Evolutionary conservation across 2,329 filamentous ascomycete species (phyloP), one percentile per base, ranked within the genome.

Genomic region (Camillea tinctor): DNA sequence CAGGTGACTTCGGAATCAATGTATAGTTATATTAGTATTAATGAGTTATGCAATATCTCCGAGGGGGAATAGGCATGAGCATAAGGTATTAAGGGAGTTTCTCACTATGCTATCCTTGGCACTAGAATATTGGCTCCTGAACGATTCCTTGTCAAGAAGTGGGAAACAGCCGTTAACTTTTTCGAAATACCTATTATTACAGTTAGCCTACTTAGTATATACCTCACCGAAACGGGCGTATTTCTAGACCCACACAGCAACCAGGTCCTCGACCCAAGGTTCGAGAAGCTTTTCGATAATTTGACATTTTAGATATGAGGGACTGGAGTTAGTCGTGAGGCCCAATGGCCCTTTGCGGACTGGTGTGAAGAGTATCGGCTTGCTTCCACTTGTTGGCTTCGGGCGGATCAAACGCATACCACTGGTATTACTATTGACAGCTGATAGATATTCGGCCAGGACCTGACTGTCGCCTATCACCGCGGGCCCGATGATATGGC

Each of bases 91-190:
- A 44, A 4, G 17, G 36, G 3, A n/a, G n/a, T 3, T 17, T 44
- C 36, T 44, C 5, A 44, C 36, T 55, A 84, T 79, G 9, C 79
- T 75, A 9, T 80, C 76, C 59, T 80, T 80, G 30, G 76, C 71
- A 5, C 74, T 71, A 0, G 69, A 74, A 58, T 81, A 82, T 21
- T 81, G 80, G 11, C 76, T 75, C 60, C 80, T 77, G 58, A 88
- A 85, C 0, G 79, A 77, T 2, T 77, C 71, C 50, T 84, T 81
- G 60, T 88, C 84, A 7, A 88, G 76, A 1, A 88, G 74, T 0
- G 86, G 86, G 60, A 88, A 84, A n/a, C 83, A 85, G n/a, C 75
- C 74, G 68, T 88, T 85, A 48, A 84, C 80, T 57, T 82, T 79
- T 30, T 79, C 74, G 58, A 86, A 81, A 66, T 86, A 86, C 7